Evolutionary conservation across 2,329 filamentous ascomycete genomes (phyloP), one percentile per base, ranked within the genome.

Genomic region (Verticillium zaregamsianum): DNA sequence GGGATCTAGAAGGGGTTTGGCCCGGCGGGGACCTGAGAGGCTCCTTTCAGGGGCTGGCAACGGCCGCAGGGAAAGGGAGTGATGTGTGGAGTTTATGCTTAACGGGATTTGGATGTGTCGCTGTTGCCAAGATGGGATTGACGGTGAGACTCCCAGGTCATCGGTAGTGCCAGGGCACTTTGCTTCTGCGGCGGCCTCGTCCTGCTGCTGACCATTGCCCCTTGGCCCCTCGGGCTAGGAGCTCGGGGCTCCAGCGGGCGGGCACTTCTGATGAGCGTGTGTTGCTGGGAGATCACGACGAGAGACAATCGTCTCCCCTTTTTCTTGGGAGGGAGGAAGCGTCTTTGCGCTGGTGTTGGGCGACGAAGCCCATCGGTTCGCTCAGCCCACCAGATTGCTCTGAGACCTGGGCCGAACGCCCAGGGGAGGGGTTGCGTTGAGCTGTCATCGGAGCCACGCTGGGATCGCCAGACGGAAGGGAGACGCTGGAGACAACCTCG

Each of bases 391-490:
- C 20, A 49, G 45, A 49, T 49, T 49, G 17, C n/a, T 49, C 20
- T 49, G 45, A 49, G 45, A 49, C 45, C 45, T 23, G n/a, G 17
- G 45, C 39, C 15, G 39, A 45, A n/a, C 15, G 28, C 15, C 9
- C 39, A n/a, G 39, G 39, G 39, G 45, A n/a, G 14, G 33, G 33
- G 9, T 14, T 35, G 9, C 9, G 61, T 57, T 58, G 62, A 59
- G 59, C 63, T 64, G 58, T 49, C 58, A 61, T 63, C 59, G 59
- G 52, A 58, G 49, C 61, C 61, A 63, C 62, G 52, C 49, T 32
- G 31, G 57, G 63, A 61, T 31, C 55, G 17, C 9, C 55, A 33
- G 11, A 15, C 15, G 9, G 20, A 3, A 56, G 17, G 25, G 33
- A 33, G 54, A 20, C 49, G 2, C 28, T 28, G 52, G 54, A 56